A percentile compares a stretch with the other conserved stretches of the same genome.
Evolutionary conservation across 306 rosid genomes (phyloP).

Genomic region (Alnus glutinosa): DNA sequence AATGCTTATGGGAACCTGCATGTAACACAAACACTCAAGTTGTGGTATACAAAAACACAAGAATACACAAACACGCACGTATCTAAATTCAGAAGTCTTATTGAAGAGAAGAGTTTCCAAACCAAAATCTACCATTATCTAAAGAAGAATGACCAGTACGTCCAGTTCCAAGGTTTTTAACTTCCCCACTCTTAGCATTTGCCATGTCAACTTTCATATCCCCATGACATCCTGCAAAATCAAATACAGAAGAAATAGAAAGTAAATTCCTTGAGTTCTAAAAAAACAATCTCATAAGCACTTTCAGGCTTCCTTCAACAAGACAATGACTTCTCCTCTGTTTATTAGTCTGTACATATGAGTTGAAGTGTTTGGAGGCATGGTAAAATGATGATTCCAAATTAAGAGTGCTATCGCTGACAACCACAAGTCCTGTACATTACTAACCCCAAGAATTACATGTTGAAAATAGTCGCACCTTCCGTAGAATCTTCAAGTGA

Average conservation of each 20-base stretch:
- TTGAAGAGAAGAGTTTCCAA: conserved; percentile 12
- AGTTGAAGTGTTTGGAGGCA: background rate
- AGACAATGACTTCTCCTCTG: background rate
- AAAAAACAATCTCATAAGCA: background rate
- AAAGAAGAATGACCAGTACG: conserved; percentile 42
- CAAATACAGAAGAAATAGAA: conserved; percentile 16
- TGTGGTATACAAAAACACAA: background rate
- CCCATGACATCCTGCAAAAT: conserved; percentile 34
- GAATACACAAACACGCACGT: background rate
- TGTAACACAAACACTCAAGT: conserved; percentile 6
- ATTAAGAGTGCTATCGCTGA: background rate
- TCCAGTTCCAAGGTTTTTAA: conserved; percentile 40
- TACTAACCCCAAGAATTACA: background rate
- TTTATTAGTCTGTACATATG: background rate
- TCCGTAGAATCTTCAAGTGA: conserved; percentile 35
- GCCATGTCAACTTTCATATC: conserved; percentile 36
- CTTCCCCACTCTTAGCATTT: conserved; percentile 44
- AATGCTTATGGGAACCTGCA: conserved; percentile 60
- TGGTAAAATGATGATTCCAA: background rate
- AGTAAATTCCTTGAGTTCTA: conserved; percentile 5
- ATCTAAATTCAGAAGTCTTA: conserved; percentile 1
- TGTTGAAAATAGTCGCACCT: conserved; percentile 41
- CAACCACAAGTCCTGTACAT: background rate
- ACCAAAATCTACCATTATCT: conserved; percentile 54
- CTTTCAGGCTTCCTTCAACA: conserved; percentile 8